A percentile compares a stretch with the other conserved stretches of the same genome.
These are phyloP conservation scores for Botrytis tulipae DNA, from an alignment of 2,329 filamentous ascomycete genomes.

Conservation along the genomic window DNA sequence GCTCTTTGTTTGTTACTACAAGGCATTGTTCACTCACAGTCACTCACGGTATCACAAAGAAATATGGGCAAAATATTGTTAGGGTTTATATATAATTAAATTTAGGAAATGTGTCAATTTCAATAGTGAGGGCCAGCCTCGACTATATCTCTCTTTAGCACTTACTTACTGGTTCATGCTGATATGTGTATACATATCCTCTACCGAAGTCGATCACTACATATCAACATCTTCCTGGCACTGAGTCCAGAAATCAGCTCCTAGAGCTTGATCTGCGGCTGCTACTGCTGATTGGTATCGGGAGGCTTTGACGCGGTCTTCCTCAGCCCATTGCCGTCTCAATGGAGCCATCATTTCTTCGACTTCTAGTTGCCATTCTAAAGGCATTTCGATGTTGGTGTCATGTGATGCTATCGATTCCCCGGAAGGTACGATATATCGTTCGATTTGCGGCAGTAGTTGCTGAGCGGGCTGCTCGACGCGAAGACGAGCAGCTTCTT, in stretches of 20 bases:
- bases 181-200: background rate
- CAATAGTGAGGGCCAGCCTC: background rate
- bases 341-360: background rate
- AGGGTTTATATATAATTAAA: background rate
- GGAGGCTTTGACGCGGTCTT: background rate
- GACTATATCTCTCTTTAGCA: background rate
- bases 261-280: background rate
- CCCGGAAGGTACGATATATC: background rate
- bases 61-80: background rate
- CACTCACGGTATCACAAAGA: background rate
- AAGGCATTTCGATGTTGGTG: background rate
- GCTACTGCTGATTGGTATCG: background rate
- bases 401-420: fast-evolving
- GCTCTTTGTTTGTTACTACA: background rate
- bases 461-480: background rate
- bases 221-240: background rate
- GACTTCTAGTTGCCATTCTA: background rate
- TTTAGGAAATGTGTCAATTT: background rate
- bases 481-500: background rate
- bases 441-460: background rate
- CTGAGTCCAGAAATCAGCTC: background rate
- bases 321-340: background rate
- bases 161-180: background rate
- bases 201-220: background rate
- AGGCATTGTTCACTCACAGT: background rate